Base-by-base conservation (phyloP, 306 rosid genomes). In the Urtica urens region DNA sequence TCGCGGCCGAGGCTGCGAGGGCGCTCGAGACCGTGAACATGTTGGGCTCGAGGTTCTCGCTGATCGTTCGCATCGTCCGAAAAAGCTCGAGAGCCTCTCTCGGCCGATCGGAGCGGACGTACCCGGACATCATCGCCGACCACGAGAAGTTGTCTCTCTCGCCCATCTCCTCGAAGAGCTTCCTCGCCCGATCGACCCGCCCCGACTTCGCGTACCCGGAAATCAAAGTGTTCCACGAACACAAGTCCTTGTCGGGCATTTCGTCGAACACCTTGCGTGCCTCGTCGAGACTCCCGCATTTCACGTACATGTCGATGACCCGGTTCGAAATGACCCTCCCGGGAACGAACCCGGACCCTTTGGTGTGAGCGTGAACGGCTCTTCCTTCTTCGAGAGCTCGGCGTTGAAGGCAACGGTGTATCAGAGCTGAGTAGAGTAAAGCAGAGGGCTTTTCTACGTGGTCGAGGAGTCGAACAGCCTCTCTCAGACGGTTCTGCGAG, bases 171-270 rank as follows among this genome's bases (percentile, higher is more conserved):
- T 49, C 40, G 2, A 49, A 49, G 15, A 49, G 20, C 14, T 21
- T 27, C 38, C 54, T 17, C 7, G 54, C 54, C 20, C 30, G 25
- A 16, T 27, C 25, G 4, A 49, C 2, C 38, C 1, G 35, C 38
- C 54, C 54, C 2, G 2, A n/a, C 11, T 49, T 49, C 9, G 15
- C 54, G 10, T 27, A 49, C 54, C 54, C 54, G 13, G 54, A 49
- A 17, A 49, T 28, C 39, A 49, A 27, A 5, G 54, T 49, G 11
- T 49, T 49, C 54, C 54, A 49, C 17, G 54, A 27, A 23, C 54
- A 29, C 54, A 49, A 49, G 30, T 49, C 54, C 18, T n/a, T 49
- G 5, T 28, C 24, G 30, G 30, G 9, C 53, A 49, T 49, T 49
- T 49, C 53, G 19, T 49, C 37, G 12, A 49, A 28, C 39, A 49